Base-by-base conservation (phyloP, 2,329 filamentous ascomycete species). In the Botrytis fabae region DNA sequence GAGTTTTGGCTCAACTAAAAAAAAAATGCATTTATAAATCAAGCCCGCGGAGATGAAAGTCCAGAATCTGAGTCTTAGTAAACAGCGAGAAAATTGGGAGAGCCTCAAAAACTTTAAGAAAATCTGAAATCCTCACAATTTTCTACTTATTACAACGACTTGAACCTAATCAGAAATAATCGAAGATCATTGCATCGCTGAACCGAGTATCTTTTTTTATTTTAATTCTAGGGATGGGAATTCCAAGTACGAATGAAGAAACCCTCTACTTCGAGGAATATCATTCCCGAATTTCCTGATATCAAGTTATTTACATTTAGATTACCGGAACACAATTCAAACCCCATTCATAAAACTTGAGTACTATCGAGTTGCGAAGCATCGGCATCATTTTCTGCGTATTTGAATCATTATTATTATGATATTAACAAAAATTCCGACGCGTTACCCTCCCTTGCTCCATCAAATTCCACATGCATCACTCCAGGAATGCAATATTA, bases 381-480 rank as follows among this genome's bases (percentile, higher is more conserved):
- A 22, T 6, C 32, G 28, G 32, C 35, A 40, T 14, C 6, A 40
- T 38, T 16, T 25, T 2, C 46, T 25, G 9, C 22, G 18, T 25
- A 7, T 40, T 25, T 22, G 12, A 12, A 1, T 28, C 20, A 60
- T 18, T 59, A 16, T 42, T 5, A 40, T 16, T 14, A 38, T 25
- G 7, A 62, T 16, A 38, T 12, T 16, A 3, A 18, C 14, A 20
- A 62, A 42, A 42, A 62, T 62, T 62, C 38, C 60, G 14, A 62
- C 60, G 60, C 60, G 60, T 42, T 28, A 7, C 7, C 38, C 60
- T 62, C 60, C 60, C 60, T 62, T 62, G 60, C 60, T 62, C 38
- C 60, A 62, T 42, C 35, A 62, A 61, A 61, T 61, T 62, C 60
- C 60, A 62, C 38, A 62, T 3, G 12, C 16, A 5, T 20, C 6